These are phyloP conservation scores for Paecilomyces fulvus DNA, from an alignment of 2,329 filamentous ascomycete genomes.

Conservation along the genomic window DNA sequence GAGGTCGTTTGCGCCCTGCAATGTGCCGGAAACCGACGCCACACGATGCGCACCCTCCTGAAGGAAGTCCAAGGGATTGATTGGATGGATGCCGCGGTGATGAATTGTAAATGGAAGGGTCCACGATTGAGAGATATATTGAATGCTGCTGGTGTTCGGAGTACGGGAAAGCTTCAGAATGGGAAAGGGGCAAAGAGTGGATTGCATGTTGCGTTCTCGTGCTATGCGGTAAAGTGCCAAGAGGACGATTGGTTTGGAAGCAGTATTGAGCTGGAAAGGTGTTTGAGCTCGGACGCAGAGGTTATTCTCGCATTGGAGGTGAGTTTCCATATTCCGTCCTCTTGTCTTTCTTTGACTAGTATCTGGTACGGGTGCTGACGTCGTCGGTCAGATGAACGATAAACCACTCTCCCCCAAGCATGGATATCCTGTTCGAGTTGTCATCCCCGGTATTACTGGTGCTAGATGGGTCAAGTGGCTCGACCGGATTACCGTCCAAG, in stretches of 20 bases:
- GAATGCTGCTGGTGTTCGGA: constrained; percentile 34
- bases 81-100: constrained; percentile 52
- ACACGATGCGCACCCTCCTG: constrained; percentile 52
- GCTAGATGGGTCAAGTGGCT: constrained; percentile 51
- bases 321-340: constrained; percentile 5
- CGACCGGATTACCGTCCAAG: constrained; percentile 44
- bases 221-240: constrained; percentile 44
- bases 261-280: constrained; percentile 43
- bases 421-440: constrained; percentile 45
- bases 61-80: constrained; percentile 54
- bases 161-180: constrained; percentile 11
- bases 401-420: constrained; percentile 39
- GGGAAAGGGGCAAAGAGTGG: constrained; percentile 3
- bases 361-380: not conserved
- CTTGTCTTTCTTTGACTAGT: not conserved
- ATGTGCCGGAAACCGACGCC: constrained; percentile 53
- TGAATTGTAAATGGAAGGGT: constrained; percentile 52
- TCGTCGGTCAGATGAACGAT: constrained; percentile 39
- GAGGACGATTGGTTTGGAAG: constrained; percentile 53
- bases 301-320: constrained; percentile 43
- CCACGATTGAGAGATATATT: constrained; percentile 48
- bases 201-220: constrained; percentile 50
- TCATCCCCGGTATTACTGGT: constrained; percentile 47
- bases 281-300: constrained; percentile 36
- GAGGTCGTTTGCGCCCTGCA: constrained; percentile 50